Evolutionary conservation across 176 grass and related monocot genomes (phyloP).

Genomic region (Oryza longistaminata): DNA sequence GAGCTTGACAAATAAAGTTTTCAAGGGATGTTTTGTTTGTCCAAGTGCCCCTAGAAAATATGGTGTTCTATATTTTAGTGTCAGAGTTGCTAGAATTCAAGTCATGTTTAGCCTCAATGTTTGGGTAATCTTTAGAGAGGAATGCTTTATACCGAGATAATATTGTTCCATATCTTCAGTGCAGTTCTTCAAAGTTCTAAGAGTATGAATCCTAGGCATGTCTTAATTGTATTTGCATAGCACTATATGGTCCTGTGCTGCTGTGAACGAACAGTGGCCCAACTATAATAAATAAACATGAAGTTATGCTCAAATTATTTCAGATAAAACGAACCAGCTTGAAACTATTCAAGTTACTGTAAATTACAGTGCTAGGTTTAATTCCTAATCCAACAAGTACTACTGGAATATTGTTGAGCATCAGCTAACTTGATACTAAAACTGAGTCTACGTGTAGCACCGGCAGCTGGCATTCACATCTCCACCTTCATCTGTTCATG

Average conservation of each 20-base stretch:
- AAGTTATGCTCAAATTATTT: too few species aligned
- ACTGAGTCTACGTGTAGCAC: background rate
- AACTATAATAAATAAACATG: background rate
- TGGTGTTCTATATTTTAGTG: background rate
- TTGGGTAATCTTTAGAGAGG: background rate
- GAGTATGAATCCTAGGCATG: background rate
- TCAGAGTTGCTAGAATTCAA: conserved; percentile 12
- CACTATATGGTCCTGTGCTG: background rate
- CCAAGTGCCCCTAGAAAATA: background rate
- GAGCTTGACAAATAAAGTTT: conserved; percentile 28
- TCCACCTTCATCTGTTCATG: background rate
- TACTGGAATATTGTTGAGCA: background rate
- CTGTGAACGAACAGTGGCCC: background rate
- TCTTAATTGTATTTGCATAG: background rate
- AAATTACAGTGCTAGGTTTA: background rate
- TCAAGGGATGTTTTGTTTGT: background rate
- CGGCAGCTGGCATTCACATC: background rate
- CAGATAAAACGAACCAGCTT: background rate
- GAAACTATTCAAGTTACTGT: background rate
- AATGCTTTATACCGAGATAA: background rate
- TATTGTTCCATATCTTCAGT: background rate
- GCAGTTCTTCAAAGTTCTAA: background rate
- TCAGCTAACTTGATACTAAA: background rate
- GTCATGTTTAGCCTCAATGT: background rate
- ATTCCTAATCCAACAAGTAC: background rate